Conservation (phyloP, 116 monocot genomes). For the Trichopus zeylanicus region DNA sequence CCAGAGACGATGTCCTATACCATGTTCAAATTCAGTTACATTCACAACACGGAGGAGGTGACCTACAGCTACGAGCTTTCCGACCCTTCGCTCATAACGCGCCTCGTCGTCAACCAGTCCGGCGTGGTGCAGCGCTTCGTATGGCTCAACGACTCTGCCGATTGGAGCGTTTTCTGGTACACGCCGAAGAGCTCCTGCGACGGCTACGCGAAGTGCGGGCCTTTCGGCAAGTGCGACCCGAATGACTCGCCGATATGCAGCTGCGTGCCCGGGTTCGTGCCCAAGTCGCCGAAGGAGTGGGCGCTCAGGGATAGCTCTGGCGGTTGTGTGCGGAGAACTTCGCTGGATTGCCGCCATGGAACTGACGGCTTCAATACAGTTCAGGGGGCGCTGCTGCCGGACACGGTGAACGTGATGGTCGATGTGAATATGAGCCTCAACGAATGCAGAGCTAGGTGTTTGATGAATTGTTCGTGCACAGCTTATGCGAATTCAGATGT, state of each 20-base stretch:
- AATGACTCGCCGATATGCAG: conserved; percentile 6
- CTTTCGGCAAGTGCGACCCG: conserved; percentile 13
- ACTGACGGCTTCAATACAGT: conserved; percentile 10
- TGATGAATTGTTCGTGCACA: conserved; percentile 22
- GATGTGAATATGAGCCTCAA: conserved; percentile 8
- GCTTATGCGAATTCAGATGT: conserved; percentile 9
- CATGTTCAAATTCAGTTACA: conserved; percentile 3
- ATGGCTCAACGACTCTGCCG: background rate
- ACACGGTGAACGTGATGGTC: conserved; percentile 1
- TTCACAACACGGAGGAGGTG: conserved; percentile 1
- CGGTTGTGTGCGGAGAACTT: conserved; percentile 18
- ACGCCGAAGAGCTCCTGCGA: conserved; percentile 13
- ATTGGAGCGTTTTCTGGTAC: conserved; percentile 6
- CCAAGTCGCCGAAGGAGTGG: conserved; percentile 2
- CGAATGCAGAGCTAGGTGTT: conserved; percentile 13
- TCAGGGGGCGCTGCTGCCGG: conserved; percentile 8
- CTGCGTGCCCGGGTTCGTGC: conserved; percentile 15
- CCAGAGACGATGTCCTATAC: background rate
- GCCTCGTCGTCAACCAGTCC: background rate
- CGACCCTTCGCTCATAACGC: background rate
- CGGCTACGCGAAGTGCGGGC: conserved; percentile 8
- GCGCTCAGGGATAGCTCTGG: background rate
- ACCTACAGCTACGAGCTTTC: background rate
- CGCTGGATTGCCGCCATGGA: conserved; percentile 4
- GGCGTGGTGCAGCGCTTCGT: conserved; percentile 3